A percentile compares a stretch with the other conserved stretches of the same genome.
phyloP scores from a whole-genome alignment of 768 basidiomycete species.

The Suillus cothurnatus region DNA sequence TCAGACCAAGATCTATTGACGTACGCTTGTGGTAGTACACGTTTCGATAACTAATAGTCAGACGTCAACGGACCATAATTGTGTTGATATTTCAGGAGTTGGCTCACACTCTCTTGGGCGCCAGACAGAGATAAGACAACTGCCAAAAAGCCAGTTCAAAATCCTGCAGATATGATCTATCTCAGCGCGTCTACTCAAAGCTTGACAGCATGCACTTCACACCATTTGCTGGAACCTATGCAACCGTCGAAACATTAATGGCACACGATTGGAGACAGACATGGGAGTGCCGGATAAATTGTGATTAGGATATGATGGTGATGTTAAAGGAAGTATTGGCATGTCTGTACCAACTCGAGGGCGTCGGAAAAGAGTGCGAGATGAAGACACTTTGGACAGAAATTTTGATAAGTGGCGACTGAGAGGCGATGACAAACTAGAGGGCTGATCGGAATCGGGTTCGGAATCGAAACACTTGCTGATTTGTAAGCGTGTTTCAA shows the following conservation, averaged over 20 bases:
- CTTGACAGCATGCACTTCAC: constrained; percentile 19
- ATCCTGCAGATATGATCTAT: constrained; percentile 55
- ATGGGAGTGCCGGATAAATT: constrained; percentile 16
- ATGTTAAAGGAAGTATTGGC: constrained; percentile 36
- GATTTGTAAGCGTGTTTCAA: constrained; percentile 1
- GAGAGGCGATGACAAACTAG: neutral
- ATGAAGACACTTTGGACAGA: constrained; percentile 18
- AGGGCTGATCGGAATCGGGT: constrained; percentile 4
- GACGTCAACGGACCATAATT: constrained; percentile 17
- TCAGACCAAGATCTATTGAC: neutral
- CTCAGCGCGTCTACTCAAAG: constrained; percentile 1
- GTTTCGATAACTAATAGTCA: constrained; percentile 73
- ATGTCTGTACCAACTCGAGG: constrained; percentile 26
- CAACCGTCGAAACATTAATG: constrained; percentile 78
- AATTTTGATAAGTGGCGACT: neutral
- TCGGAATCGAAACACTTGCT: neutral
- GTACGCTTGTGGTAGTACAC: constrained; percentile 97
- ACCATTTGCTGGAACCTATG: constrained; percentile 90
- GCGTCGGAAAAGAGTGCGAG: constrained; percentile 18
- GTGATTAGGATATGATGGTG: constrained; percentile 27
- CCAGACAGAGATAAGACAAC: constrained; percentile 88
- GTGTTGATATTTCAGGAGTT: neutral
- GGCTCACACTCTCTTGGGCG: constrained; percentile 86
- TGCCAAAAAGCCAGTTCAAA: constrained; percentile 98
- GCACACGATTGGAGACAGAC: constrained; percentile 56